Base-by-base conservation (phyloP, 208 protist genomes). In the Trypanosoma scelopori region DNA sequence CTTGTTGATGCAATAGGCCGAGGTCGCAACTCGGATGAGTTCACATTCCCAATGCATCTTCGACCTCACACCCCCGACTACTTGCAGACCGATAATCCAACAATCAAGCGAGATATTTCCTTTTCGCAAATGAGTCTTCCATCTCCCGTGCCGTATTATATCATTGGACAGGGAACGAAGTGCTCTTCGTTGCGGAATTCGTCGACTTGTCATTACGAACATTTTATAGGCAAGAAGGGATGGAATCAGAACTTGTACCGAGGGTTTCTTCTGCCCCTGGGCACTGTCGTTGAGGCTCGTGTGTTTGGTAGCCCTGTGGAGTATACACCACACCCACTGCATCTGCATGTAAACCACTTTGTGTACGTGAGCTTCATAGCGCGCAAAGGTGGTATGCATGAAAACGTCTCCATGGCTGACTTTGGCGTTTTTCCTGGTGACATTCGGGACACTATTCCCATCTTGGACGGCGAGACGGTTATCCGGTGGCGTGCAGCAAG, bases 301-400 rank as follows among this genome's bases (percentile, higher is more conserved):
- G 47, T 93, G 41, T 94, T 79, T 70, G 87, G 85, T 25, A 87
- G 91, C 47, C 83, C 86, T 4, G 82, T 74, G 0, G 87, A 94
- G 42, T 15, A 27, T 12, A 74, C 82, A 13, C 85, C 84, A 11
- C 92, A 97, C 58, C 89, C 92, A 20, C 71, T 95, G 22, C 89
- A 94, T 61, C 71, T 92, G 7, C 89, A 97, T 70, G 84, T 90
- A 1, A 95, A 97, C 69, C 92, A 92, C 65, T 95, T 95, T 55
- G 73, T 85, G 52, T 81, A 90, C 53, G 46, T 95, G 16, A 78
- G 69, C 32, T 94, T 94, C 62, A 65, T 78, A 46, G 70, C 87
- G 3, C 85, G 84, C 20, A 63, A 70, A n/a, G 85, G 84, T 20
- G 91, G 85, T 20, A 7, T 62, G 51, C 85, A 96, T 63, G 84